These are phyloP conservation scores for Vitis rupestris DNA, from an alignment of 164 flowering plant species.

Conservation along the genomic window DNA sequence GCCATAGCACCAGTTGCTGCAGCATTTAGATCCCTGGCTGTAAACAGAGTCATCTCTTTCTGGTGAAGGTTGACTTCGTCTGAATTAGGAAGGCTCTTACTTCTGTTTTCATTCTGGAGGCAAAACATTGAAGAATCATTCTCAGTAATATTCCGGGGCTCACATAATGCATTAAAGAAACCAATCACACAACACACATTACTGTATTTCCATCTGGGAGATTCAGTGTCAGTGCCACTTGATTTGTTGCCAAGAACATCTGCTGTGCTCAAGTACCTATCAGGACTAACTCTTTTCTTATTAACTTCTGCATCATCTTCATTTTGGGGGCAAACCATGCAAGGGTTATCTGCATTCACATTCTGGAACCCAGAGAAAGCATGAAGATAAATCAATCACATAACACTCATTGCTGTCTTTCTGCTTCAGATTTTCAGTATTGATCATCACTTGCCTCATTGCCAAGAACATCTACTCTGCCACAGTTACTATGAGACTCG, in stretches of 20 bases:
- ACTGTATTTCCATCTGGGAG: slow-evolving; percentile 9
- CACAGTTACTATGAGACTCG: background rate
- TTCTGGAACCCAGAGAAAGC: slow-evolving; percentile 7
- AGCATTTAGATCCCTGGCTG: slow-evolving; percentile 14
- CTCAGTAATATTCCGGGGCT: slow-evolving; percentile 7
- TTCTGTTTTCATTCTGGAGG: slow-evolving; percentile 6
- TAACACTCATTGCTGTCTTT: slow-evolving; percentile 2
- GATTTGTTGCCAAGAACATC: background rate
- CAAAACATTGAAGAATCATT: slow-evolving; percentile 5
- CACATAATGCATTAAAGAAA: slow-evolving; percentile 6
- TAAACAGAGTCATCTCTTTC: slow-evolving; percentile 3
- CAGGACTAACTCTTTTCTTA: background rate
- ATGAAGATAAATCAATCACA: slow-evolving; percentile 2
- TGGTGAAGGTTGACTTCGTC: slow-evolving; percentile 2
- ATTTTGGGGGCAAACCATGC: background rate
- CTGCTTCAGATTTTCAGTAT: slow-evolving; percentile 10
- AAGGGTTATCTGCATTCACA: slow-evolving; percentile 9
- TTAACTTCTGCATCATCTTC: background rate
- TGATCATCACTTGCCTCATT: background rate
- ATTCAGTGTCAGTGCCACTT: slow-evolving; percentile 3
- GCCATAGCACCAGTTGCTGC: slow-evolving; percentile 9
- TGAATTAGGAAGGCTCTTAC: background rate
- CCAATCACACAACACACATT: slow-evolving; percentile 3
- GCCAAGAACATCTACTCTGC: background rate
- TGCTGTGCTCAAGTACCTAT: background rate